Evolutionary conservation across 108 stramenopile species (phyloP).

Genomic region (Nitzschia sp.): DNA sequence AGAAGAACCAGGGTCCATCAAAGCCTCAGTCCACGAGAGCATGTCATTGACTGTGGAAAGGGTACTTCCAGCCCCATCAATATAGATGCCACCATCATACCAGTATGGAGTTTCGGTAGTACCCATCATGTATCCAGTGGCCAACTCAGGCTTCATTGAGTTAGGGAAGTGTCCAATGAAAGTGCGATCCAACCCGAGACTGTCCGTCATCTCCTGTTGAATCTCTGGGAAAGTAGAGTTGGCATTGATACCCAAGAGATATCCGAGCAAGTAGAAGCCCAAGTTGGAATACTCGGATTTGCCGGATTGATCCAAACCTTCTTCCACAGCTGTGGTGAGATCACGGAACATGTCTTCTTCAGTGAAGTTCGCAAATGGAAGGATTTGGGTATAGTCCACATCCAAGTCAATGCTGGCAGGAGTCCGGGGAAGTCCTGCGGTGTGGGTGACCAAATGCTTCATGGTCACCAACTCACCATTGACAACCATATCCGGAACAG

Average conservation of each 20-base stretch:
- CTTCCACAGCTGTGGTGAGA: not conserved
- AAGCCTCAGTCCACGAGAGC: not conserved
- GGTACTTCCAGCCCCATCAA: not conserved
- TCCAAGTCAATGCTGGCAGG: not conserved
- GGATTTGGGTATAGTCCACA: not conserved
- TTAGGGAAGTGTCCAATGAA: not conserved
- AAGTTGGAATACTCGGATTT: not conserved
- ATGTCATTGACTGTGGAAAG: not conserved
- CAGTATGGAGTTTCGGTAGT: not conserved
- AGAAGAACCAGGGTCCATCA: not conserved
- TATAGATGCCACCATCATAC: conserved; percentile 1
- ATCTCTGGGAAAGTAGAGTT: not conserved
- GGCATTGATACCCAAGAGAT: not conserved
- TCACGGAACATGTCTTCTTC: not conserved
- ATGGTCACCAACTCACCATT: not conserved
- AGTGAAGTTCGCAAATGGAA: not conserved
- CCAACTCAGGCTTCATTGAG: not conserved
- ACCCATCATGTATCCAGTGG: not conserved
- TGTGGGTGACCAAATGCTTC: not conserved
- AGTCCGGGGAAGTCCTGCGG: not conserved
- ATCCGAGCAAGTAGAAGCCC: not conserved
- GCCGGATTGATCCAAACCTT: not conserved
- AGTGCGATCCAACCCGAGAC: not conserved
- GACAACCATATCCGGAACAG: not conserved
- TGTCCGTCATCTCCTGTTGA: not conserved